Evolutionary conservation across 495 filamentous ascomycete species (phyloP).

Genomic region (Corynascus novoguineensis): DNA sequence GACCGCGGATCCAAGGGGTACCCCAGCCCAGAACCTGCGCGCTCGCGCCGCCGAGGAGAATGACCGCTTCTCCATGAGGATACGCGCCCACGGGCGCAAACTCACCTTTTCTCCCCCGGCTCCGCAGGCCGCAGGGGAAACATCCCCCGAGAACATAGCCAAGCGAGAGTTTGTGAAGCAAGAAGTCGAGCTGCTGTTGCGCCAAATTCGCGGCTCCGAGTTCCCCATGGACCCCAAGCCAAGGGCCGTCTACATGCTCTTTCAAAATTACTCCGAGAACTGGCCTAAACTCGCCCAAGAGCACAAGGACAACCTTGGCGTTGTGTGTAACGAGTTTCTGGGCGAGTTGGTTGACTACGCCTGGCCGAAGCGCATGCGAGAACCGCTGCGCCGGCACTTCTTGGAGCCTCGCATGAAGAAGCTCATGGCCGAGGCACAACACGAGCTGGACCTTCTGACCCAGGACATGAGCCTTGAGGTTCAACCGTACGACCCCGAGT

Average conservation of each 20-base stretch:
- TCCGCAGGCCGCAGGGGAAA: constrained; percentile 2
- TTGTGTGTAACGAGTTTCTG: constrained; percentile 42
- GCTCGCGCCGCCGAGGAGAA: constrained; percentile 40
- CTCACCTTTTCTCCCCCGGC: constrained; percentile 25
- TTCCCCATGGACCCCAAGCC: constrained; percentile 40
- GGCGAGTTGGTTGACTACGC: constrained; percentile 37
- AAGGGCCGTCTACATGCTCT: constrained; percentile 38
- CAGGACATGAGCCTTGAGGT: constrained; percentile 38
- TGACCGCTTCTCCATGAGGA: constrained; percentile 30
- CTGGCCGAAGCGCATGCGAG: constrained; percentile 39
- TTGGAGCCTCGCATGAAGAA: constrained; percentile 34
- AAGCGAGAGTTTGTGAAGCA: constrained; percentile 33
- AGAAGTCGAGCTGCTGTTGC: constrained; percentile 34
- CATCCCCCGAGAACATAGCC: constrained; percentile 4
- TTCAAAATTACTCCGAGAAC: constrained; percentile 36
- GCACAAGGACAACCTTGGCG: constrained; percentile 40
- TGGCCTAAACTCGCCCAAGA: constrained; percentile 40
- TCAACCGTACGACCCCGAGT: constrained; percentile 39
- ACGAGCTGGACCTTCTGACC: constrained; percentile 33
- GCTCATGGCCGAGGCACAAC: constrained; percentile 33
- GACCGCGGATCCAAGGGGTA: constrained; percentile 33
- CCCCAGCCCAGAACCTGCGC: constrained; percentile 38
- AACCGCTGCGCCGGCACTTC: constrained; percentile 34
- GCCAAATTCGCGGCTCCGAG: constrained; percentile 38
- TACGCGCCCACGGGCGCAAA: constrained; percentile 37